Evolutionary conservation across 306 rosid genomes (phyloP), one percentile per base, ranked within the genome.

Genomic region (Casuarina equisetifolia): DNA sequence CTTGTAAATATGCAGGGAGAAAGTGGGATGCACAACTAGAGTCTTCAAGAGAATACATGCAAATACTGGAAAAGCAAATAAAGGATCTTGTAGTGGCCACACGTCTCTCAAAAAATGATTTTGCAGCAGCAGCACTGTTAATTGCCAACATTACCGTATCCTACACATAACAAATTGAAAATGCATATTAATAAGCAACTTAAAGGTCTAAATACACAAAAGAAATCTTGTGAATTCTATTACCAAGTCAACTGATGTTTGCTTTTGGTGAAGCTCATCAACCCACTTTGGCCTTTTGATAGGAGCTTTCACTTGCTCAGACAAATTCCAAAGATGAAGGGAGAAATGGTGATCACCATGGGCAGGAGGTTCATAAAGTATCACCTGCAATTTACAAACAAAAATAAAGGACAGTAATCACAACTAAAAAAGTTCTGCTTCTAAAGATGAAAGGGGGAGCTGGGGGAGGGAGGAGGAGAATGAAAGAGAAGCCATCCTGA

Each of bases 301-400:
- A 49, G 89, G 80, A 75, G 84, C 64, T 53, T 76, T 87, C 74
- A 62, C 86, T 82, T 85, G 87, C 70, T 83, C 87, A 62, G 73
- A 82, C 17, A 88, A 89, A 83, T 80, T 81, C 77, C 61, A 69
- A 75, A 58, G 82, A 76, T 62, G 46, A 64, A 83, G 51, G 15
- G 97, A 88, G 86, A 92, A 95, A 87, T 95, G 92, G 76, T 88
- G 98, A 64, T 77, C 62, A 77, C 95, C 93, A 78, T 86, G 91
- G 53, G 76, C 53, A 19, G 98, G 93, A 39, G 87, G 81, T 83
- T 92, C 97, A 74, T 95, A 95, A 64, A 91, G 32, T 70, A 95
- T 81, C 68, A 92, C 90, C 98, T 95, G 81, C 46, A 88, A 64
- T 64, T 57, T 63, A 80, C 77, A 78, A 57, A 87, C 51, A 77